A percentile compares a stretch with the other conserved stretches of the same genome.
Evolutionary conservation across 176 grass and related monocot species (phyloP).

Genomic region (Thinopyrum elongatum): DNA sequence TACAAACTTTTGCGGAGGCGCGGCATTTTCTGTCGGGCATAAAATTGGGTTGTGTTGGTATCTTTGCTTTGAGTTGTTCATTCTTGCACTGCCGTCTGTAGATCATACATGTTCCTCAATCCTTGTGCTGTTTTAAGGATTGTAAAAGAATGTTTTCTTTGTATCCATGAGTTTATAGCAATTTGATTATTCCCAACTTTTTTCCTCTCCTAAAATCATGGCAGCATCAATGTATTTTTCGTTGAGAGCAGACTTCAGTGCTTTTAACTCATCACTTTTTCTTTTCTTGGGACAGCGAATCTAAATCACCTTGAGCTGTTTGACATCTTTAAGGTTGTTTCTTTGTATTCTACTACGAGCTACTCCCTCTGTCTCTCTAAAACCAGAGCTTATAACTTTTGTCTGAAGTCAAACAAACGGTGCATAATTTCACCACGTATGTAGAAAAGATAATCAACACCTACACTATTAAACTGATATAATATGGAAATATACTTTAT

Average conservation of each 20-base stretch:
- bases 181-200: neutral
- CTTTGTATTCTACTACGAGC: no score
- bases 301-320: no score
- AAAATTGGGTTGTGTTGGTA: neutral
- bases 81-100: neutral
- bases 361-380: no score
- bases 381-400: no score
- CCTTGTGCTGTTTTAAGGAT: neutral
- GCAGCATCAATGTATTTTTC: neutral
- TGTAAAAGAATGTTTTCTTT: neutral
- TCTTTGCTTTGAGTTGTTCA: neutral
- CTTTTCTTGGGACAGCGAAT: neutral
- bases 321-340: no score
- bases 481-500: no score
- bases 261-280: neutral
- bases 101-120: neutral
- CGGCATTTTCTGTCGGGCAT: constrained; percentile 6
- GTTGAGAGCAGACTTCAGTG: neutral
- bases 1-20: neutral
- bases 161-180: constrained; percentile 14
- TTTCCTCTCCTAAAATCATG: neutral
- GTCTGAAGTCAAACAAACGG: no score
- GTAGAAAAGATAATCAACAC: no score
- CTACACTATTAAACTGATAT: no score
- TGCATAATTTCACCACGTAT: no score